Conservation (phyloP, 2,329 filamentous ascomycete species). For the Monosporascus sp. region DNA sequence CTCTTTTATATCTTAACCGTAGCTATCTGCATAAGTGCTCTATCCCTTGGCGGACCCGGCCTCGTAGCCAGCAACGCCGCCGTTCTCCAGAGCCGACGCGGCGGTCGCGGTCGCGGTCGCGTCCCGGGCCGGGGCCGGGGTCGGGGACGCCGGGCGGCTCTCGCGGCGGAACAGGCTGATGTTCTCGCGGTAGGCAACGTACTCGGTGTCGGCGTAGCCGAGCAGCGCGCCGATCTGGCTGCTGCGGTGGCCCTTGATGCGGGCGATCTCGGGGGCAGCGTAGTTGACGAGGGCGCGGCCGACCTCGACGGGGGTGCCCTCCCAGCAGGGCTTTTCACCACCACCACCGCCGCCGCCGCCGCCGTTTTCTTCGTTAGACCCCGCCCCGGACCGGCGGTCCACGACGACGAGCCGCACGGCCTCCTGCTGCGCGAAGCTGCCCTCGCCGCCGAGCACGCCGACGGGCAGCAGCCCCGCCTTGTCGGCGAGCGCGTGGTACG, state of each 20-base stretch:
- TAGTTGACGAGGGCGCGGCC: slow-evolving; percentile 92
- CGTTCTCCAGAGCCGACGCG: neutral
- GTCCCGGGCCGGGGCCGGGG: slow-evolving; percentile 30
- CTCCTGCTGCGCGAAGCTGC: slow-evolving; percentile 86
- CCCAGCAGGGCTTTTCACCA: slow-evolving; percentile 36
- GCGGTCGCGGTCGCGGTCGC: slow-evolving; percentile 6
- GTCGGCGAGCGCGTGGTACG: slow-evolving; percentile 69
- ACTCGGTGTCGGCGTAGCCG: slow-evolving; percentile 92
- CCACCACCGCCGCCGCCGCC: neutral
- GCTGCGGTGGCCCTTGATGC: slow-evolving; percentile 81
- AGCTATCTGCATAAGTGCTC: neutral
- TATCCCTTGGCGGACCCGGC: slow-evolving; percentile 6
- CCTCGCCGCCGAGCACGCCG: slow-evolving; percentile 86
- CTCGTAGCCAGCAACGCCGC: slow-evolving; percentile 15
- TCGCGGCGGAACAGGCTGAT: slow-evolving; percentile 65
- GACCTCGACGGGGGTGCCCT: slow-evolving; percentile 60
- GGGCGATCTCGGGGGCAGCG: slow-evolving; percentile 72
- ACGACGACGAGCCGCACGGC: slow-evolving; percentile 82
- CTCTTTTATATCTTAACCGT: too few species aligned
- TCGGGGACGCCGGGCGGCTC: slow-evolving; percentile 49
- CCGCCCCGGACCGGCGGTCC: slow-evolving; percentile 42
- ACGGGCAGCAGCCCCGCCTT: slow-evolving; percentile 87
- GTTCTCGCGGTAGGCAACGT: slow-evolving; percentile 83
- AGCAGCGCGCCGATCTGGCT: slow-evolving; percentile 72
- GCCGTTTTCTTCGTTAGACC: too few species aligned